phyloP scores from a whole-genome alignment of 169 alveolate genomes.

The Blepharisma undulans region DNA sequence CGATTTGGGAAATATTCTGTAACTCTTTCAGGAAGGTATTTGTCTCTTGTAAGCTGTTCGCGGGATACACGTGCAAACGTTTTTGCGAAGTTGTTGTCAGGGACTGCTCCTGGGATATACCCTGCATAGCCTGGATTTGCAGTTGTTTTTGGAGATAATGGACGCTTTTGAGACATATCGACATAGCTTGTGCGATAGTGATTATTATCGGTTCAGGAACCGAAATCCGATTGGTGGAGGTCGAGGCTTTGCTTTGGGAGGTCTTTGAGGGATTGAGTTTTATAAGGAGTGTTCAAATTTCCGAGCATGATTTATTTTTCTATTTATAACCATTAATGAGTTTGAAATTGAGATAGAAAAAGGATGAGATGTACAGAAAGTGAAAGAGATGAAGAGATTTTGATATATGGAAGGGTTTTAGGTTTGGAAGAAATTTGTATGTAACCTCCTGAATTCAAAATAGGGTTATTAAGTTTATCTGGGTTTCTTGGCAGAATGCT shows the following conservation, averaged over 20 bases:
- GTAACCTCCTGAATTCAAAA: background rate
- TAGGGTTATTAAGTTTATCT: too few relatives aligned
- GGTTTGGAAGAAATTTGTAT: background rate
- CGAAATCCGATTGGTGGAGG: constrained; percentile 1
- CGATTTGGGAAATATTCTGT: constrained; percentile 13
- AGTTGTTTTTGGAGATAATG: background rate
- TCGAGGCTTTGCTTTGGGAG: background rate
- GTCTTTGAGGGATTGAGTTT: background rate
- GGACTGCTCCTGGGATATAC: constrained; percentile 27
- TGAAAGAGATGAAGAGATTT: background rate
- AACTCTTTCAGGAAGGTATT: background rate
- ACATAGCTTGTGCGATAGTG: constrained; percentile 28
- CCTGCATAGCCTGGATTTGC: constrained; percentile 45
- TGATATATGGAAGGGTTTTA: too few relatives aligned
- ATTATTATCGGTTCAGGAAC: constrained; percentile 34
- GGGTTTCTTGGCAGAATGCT: background rate
- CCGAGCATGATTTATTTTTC: constrained; percentile 24
- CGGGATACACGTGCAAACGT: constrained; percentile 20
- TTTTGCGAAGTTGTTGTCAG: constrained; percentile 32
- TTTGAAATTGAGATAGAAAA: background rate
- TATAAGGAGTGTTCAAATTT: constrained; percentile 32
- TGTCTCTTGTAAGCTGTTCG: constrained; percentile 20
- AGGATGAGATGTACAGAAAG: background rate
- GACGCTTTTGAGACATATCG: constrained; percentile 22
- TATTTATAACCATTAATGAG: background rate